These are phyloP conservation scores for Inga laurina DNA, from an alignment of 306 rosid genomes.

Conservation along the genomic window DNA sequence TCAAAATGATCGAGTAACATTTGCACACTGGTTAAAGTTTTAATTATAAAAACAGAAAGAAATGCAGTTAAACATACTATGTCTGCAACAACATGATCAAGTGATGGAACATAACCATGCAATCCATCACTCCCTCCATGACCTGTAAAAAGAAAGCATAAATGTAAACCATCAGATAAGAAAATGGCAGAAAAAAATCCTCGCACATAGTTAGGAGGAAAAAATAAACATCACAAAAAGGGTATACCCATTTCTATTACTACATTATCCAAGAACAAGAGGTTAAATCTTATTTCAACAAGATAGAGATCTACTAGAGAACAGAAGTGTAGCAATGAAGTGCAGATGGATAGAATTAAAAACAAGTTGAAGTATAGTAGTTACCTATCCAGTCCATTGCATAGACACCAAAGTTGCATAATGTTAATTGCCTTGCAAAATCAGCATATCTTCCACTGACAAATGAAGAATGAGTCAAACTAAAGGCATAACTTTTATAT, in stretches of 20 bases:
- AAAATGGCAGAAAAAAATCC: background rate
- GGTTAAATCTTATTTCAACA: background rate
- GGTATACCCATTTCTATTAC: background rate
- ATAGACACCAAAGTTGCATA: constrained; percentile 86
- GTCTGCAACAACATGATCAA: constrained; percentile 95
- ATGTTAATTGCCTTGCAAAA: constrained; percentile 80
- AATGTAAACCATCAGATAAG: constrained; percentile 7
- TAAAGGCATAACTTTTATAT: background rate
- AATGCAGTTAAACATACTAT: constrained; percentile 58
- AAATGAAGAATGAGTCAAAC: constrained; percentile 33
- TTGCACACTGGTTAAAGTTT: background rate
- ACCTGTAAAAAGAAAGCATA: constrained; percentile 51
- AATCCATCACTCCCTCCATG: constrained; percentile 99
- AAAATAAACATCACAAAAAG: background rate
- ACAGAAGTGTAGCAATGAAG: background rate
- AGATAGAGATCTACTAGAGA: background rate
- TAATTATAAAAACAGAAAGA: background rate
- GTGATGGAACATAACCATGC: constrained; percentile 98
- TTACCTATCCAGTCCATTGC: constrained; percentile 99
- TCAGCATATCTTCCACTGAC: constrained; percentile 91
- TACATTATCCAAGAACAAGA: background rate
- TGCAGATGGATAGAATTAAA: constrained; percentile 7
- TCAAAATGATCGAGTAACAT: constrained; percentile 18
- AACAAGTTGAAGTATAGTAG: background rate
- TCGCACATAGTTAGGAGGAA: background rate